These are phyloP conservation scores for Bombardia bombarda DNA, from an alignment of 495 filamentous ascomycete genomes.

Conservation along the genomic window DNA sequence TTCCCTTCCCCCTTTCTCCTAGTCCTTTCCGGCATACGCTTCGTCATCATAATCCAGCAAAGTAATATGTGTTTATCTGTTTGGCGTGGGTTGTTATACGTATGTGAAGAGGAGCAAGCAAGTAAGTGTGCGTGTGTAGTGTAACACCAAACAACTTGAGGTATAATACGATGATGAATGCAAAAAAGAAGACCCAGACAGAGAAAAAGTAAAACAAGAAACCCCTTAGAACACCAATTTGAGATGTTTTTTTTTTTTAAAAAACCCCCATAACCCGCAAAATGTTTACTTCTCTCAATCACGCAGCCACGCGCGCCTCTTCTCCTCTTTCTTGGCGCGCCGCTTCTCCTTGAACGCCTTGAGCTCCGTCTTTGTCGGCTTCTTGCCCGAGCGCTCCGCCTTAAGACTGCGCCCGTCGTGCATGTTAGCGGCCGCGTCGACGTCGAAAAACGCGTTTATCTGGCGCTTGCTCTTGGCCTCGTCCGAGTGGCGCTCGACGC, in stretches of 20 bases:
- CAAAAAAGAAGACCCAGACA: neutral
- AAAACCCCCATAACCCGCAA: no score
- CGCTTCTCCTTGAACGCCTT: conserved; percentile 66
- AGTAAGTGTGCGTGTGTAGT: neutral
- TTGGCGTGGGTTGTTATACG: no score
- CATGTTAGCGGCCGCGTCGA: conserved; percentile 91
- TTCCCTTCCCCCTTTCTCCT: neutral
- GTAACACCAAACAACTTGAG: neutral
- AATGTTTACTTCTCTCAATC: conserved; percentile 50
- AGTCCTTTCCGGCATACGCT: neutral
- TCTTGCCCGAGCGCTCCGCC: conserved; percentile 83
- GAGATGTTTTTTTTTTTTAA: no score
- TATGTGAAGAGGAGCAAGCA: neutral
- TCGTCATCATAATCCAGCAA: neutral
- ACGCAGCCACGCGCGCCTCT: conserved; percentile 80
- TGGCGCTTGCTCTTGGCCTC: conserved; percentile 83
- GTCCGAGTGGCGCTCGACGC: conserved; percentile 59
- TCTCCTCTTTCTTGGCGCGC: conserved; percentile 81
- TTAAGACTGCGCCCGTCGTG: conserved; percentile 89
- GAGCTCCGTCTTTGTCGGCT: conserved; percentile 75
- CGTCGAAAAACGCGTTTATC: conserved; percentile 93
- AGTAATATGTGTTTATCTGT: neutral
- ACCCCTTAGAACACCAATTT: no score
- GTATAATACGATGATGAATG: neutral
- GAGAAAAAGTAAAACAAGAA: neutral